These are phyloP conservation scores for Xylariaceae sp. DNA, from an alignment of 2,329 filamentous ascomycete species.

Conservation along the genomic window DNA sequence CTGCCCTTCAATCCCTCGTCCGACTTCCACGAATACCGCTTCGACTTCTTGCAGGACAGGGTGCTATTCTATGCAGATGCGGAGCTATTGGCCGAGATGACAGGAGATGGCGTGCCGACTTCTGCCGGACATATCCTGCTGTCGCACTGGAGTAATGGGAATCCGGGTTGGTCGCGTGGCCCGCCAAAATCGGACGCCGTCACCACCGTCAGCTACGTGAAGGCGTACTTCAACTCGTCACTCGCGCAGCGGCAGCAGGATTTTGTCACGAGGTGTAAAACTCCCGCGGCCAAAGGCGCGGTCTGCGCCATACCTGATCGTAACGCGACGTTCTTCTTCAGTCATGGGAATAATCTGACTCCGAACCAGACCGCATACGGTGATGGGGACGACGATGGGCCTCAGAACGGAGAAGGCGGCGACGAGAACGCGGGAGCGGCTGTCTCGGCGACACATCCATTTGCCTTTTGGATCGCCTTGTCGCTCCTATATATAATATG, in stretches of 20 bases:
- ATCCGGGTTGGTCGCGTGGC: slow-evolving; percentile 63
- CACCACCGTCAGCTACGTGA: slow-evolving; percentile 63
- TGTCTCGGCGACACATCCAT: too few species aligned
- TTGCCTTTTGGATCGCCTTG: background rate
- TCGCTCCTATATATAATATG: background rate
- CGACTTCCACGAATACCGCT: slow-evolving; percentile 71
- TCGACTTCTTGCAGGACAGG: slow-evolving; percentile 61
- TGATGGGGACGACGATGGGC: slow-evolving; percentile 1
- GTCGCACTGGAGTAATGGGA: slow-evolving; percentile 75
- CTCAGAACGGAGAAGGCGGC: background rate
- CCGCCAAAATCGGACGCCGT: slow-evolving; percentile 59
- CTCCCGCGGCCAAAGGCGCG: slow-evolving; percentile 32
- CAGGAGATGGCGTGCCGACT: slow-evolving; percentile 51
- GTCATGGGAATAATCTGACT: slow-evolving; percentile 39
- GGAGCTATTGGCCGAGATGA: slow-evolving; percentile 49
- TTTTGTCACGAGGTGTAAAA: slow-evolving; percentile 37
- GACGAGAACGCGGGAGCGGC: background rate
- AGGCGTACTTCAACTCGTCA: slow-evolving; percentile 75
- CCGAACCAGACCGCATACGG: slow-evolving; percentile 41
- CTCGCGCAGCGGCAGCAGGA: slow-evolving; percentile 34
- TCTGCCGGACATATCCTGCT: slow-evolving; percentile 61
- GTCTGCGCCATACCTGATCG: slow-evolving; percentile 48
- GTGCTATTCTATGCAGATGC: slow-evolving; percentile 69
- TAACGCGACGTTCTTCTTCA: slow-evolving; percentile 45
- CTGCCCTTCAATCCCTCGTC: slow-evolving; percentile 62